A percentile compares a stretch with the other conserved stretches of the same genome.
Evolutionary conservation across 2,329 filamentous ascomycete genomes (phyloP).

Genomic region (Scleromitrula shiraiana): DNA sequence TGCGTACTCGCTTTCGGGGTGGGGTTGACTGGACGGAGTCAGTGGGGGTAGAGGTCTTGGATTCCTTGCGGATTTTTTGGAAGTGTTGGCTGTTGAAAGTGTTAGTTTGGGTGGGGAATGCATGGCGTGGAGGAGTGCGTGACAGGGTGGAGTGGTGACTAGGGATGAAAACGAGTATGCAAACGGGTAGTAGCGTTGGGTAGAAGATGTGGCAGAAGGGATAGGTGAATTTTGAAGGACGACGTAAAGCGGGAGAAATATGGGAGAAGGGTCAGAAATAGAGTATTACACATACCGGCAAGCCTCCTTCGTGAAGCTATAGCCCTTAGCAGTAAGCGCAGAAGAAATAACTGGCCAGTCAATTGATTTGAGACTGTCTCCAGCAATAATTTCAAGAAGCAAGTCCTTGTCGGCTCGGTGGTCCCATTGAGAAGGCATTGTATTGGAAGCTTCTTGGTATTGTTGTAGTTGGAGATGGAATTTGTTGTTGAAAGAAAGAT

Average conservation of each 20-base stretch:
- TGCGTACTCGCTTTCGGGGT: background rate
- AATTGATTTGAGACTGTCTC: slow-evolving; percentile 18
- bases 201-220: too few relatives aligned
- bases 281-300: slow-evolving; percentile 24
- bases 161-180: background rate
- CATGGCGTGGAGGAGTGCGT: background rate
- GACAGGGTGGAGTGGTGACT: background rate
- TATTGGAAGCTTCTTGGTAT: too few relatives aligned
- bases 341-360: slow-evolving; percentile 21
- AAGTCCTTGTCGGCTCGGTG: slow-evolving; percentile 23
- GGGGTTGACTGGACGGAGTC: background rate
- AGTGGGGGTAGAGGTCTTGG: background rate
- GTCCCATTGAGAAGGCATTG: slow-evolving; percentile 18
- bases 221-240: background rate
- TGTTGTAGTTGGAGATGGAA: background rate
- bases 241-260: background rate
- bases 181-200: too few relatives aligned
- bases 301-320: slow-evolving; percentile 25
- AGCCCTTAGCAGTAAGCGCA: slow-evolving; percentile 17
- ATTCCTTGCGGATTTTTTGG: slow-evolving; percentile 25
- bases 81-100: slow-evolving; percentile 24
- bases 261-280: background rate
- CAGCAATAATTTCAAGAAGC: slow-evolving; percentile 26
- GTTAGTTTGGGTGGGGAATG: background rate
- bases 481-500: background rate